A percentile compares a stretch with the other conserved stretches of the same genome.
These are phyloP conservation scores for Leccinum subtestaceum DNA, from an alignment of 768 basidiomycete species.

Conservation along the genomic window DNA sequence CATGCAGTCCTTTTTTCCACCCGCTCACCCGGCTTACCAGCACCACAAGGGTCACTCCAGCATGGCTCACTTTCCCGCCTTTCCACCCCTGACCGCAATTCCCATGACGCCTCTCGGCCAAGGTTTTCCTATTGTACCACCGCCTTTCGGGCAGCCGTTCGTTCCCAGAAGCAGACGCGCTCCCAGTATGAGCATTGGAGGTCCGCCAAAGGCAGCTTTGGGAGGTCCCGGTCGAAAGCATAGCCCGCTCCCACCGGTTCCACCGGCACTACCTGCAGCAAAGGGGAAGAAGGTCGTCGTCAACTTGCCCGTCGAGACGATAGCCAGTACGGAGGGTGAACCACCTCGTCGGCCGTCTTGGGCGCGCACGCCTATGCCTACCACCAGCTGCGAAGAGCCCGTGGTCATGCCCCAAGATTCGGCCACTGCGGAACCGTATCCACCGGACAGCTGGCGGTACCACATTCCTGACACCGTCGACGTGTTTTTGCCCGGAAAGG, in stretches of 20 bases:
- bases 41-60: slow-evolving; percentile 59
- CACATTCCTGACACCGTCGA: slow-evolving; percentile 67
- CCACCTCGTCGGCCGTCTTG: slow-evolving; percentile 47
- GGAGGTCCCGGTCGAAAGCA: slow-evolving; percentile 79
- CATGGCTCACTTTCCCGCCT: slow-evolving; percentile 61
- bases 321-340: slow-evolving; percentile 35
- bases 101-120: slow-evolving; percentile 61
- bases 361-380: slow-evolving; percentile 57
- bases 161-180: slow-evolving; percentile 63
- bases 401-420: slow-evolving; percentile 32
- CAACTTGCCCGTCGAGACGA: slow-evolving; percentile 71
- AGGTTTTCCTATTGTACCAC: slow-evolving; percentile 53
- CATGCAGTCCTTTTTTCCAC: slow-evolving; percentile 66
- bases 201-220: slow-evolving; percentile 83
- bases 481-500: slow-evolving; percentile 82
- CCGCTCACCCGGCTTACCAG: slow-evolving; percentile 44
- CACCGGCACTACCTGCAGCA: slow-evolving; percentile 31
- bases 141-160: slow-evolving; percentile 48
- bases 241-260: slow-evolving; percentile 53
- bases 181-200: slow-evolving; percentile 68
- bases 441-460: slow-evolving; percentile 59
- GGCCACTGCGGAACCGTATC: slow-evolving; percentile 53
- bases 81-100: slow-evolving; percentile 52
- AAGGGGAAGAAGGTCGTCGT: slow-evolving; percentile 69
- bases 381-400: slow-evolving; percentile 33